These are phyloP conservation scores for Kazachstania bromeliacearum DNA, from an alignment of 805 yeast species.

Conservation along the genomic window DNA sequence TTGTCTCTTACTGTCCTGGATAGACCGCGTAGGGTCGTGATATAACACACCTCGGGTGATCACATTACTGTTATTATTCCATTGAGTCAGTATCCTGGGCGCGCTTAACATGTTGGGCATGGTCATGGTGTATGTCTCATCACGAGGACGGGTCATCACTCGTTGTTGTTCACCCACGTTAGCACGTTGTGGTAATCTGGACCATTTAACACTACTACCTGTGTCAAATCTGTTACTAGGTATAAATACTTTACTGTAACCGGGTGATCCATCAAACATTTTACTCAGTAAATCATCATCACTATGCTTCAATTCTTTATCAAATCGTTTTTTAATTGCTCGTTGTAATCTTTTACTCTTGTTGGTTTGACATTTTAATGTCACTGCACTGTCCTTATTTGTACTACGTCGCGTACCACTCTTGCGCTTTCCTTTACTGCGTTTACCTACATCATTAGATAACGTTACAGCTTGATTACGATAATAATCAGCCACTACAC, in stretches of 20 bases:
- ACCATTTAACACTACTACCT: constrained; percentile 18
- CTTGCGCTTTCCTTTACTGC: too few species aligned
- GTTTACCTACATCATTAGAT: too few species aligned
- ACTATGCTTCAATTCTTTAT: constrained; percentile 12
- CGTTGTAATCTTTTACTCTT: constrained; percentile 14
- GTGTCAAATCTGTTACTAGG: constrained; percentile 20
- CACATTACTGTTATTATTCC: too few species aligned
- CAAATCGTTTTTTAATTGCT: constrained; percentile 11
- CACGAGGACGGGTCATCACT: neutral
- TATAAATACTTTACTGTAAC: constrained; percentile 23
- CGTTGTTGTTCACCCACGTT: constrained; percentile 7
- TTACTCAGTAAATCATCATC: constrained; percentile 1
- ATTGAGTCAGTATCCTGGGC: too few species aligned
- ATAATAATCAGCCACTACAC: constrained; percentile 65
- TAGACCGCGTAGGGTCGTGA: too few species aligned
- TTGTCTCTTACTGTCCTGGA: too few species aligned
- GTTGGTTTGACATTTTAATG: constrained; percentile 1
- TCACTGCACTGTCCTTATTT: constrained; percentile 18
- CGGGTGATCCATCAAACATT: constrained; percentile 26
- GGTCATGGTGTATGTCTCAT: neutral
- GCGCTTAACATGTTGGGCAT: too few species aligned
- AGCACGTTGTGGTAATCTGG: constrained; percentile 24
- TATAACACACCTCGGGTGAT: too few species aligned
- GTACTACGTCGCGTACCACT: constrained; percentile 7
- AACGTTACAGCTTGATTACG: constrained; percentile 32